A percentile compares a stretch with the other conserved stretches of the same genome.
These are phyloP conservation scores for Aureobasidium melanogenum DNA, from an alignment of 2,329 filamentous ascomycete species.

Conservation along the genomic window DNA sequence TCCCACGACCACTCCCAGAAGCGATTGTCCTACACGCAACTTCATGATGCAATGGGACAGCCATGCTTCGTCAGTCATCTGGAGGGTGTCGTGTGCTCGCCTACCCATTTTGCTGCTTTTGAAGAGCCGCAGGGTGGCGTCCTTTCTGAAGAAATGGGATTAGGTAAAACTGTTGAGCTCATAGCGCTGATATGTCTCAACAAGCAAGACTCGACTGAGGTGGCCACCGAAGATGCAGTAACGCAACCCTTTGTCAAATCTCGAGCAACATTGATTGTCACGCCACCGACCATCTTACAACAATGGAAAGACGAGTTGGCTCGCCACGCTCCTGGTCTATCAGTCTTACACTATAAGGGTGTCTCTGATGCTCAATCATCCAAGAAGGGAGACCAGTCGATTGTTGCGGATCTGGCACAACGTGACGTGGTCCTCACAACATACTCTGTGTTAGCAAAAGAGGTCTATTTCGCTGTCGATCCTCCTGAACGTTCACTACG, in stretches of 20 bases:
- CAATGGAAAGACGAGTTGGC: constrained; percentile 56
- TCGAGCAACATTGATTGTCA: constrained; percentile 53
- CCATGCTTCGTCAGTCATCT: constrained; percentile 53
- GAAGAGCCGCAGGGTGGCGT: constrained; percentile 51
- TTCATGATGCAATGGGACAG: constrained; percentile 39
- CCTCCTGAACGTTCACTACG: constrained; percentile 64
- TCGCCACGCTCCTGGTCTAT: constrained; percentile 47
- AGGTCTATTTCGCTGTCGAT: constrained; percentile 67
- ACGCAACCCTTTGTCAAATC: constrained; percentile 28
- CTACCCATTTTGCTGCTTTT: constrained; percentile 30
- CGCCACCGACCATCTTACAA: constrained; percentile 50
- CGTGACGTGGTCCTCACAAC: constrained; percentile 54
- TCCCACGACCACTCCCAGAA: neutral
- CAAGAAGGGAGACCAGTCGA: constrained; percentile 28
- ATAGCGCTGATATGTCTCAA: constrained; percentile 62
- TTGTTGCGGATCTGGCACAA: constrained; percentile 38
- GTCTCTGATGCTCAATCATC: constrained; percentile 27
- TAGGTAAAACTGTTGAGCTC: constrained; percentile 72
- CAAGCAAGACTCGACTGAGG: constrained; percentile 28
- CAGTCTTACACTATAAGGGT: constrained; percentile 49
- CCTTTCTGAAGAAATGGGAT: constrained; percentile 72
- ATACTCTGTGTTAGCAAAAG: constrained; percentile 62
- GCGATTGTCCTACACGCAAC: constrained; percentile 34
- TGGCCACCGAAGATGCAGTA: neutral
- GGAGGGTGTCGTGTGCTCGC: constrained; percentile 44